Evolutionary conservation across 2,329 filamentous ascomycete species (phyloP), one percentile per base, ranked within the genome.

Genomic region (Aspergillus vadensis): DNA sequence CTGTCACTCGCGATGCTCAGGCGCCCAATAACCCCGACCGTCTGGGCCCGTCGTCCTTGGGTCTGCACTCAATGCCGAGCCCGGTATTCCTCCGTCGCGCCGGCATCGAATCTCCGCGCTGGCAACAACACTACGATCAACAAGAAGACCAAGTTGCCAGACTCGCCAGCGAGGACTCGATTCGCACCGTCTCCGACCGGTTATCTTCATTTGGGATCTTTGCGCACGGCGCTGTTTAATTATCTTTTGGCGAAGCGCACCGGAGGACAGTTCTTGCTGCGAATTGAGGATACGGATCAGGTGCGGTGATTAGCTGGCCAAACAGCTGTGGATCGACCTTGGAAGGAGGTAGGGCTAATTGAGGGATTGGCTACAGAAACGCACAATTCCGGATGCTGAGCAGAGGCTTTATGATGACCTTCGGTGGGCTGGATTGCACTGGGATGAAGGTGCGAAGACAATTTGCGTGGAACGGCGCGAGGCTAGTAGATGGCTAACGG

Each of bases 151-250:
- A 70, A 72, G 64, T 74, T 78, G 50, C 79, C 86, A 27, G 77
- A 80, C 27, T 76, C 72, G 6, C 89, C 90, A 49, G 86, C 86
- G 61, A 83, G 91, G 74, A 91, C 95, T 17, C 88, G 95, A 50
- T 99, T 99, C 76, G 95, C 96, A 1, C 95, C 95, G 0, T 98
- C 95, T 1, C 95, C 95, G 0, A 99, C 95, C 0, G 95, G 95
- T 1, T 93, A 94, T 70, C 83, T 99, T 23, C 95, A 99, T 77
- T 82, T 99, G 12, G 95, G 95, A 4, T 97, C 93, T 0, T 77
- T 99, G 38, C 85, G 95, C 60, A 99, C 95, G 0, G 96, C 96
- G 0, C 78, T 99, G n/a, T 98, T 92, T 80, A 98, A 97, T 71
- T 97, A 94, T 67, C 81, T 99, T 4, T 83, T 96, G n/a, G 93